Conservation (phyloP, 371 early-diverging fungal species). For the Mortierella sp. region DNA sequence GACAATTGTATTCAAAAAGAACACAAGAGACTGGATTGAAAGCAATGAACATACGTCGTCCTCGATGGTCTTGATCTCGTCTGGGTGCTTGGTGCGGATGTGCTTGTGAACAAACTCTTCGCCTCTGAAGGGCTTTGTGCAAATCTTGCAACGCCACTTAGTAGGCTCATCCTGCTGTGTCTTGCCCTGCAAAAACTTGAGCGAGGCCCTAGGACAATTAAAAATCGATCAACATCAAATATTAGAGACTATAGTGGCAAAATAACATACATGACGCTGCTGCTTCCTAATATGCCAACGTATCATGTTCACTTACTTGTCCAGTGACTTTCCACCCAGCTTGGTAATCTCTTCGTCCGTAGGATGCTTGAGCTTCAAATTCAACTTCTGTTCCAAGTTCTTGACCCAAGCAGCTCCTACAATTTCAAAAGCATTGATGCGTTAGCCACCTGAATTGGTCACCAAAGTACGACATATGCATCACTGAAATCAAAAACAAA, state of each 20-base stretch:
- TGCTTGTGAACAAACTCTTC: constrained; percentile 96
- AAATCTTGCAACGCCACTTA: constrained; percentile 92
- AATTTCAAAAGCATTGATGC: neutral
- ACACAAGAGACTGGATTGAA: no score
- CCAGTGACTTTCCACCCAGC: constrained; percentile 83
- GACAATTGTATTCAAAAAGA: neutral
- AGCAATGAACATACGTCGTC: constrained; percentile 63
- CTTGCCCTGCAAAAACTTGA: constrained; percentile 68
- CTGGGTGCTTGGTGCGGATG: constrained; percentile 88
- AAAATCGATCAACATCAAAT: neutral
- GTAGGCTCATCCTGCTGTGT: constrained; percentile 79
- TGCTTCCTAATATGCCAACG: neutral
- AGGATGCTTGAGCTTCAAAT: constrained; percentile 71
- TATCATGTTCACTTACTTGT: constrained; percentile 65
- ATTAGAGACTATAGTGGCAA: neutral
- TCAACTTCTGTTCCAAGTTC: constrained; percentile 76
- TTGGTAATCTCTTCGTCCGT: constrained; percentile 77
- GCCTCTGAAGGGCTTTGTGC: constrained; percentile 96
- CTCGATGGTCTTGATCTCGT: constrained; percentile 71
- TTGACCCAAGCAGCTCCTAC: constrained; percentile 70
- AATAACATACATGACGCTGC: neutral
- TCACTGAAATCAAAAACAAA: neutral
- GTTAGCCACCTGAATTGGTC: no score
- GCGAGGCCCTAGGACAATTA: constrained; percentile 57
- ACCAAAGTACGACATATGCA: neutral